phyloP scores from a whole-genome alignment of 2,329 filamentous ascomycete genomes.

The Cryphonectria carpinicola region DNA sequence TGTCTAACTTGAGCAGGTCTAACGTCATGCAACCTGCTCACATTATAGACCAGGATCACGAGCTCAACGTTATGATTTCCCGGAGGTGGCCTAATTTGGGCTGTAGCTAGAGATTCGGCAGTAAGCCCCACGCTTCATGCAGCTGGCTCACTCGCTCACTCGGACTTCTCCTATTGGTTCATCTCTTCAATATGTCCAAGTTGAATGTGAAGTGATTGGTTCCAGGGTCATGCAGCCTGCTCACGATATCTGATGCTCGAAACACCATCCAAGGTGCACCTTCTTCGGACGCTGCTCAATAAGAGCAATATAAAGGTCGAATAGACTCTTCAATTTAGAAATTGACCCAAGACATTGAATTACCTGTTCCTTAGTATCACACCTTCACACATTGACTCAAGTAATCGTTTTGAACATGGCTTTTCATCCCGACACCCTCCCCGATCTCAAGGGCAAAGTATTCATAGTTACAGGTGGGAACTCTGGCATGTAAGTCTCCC shows the following conservation, averaged over 20 bases:
- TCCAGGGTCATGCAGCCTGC: background rate
- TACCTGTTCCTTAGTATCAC: background rate
- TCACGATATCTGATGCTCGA: background rate
- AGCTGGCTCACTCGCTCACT: too few relatives aligned
- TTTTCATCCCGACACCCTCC: conserved; percentile 1
- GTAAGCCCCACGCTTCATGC: too few relatives aligned
- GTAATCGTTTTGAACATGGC: background rate
- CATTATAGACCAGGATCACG: background rate
- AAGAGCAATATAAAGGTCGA: background rate
- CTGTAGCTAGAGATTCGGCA: too few relatives aligned
- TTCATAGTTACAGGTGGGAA: background rate
- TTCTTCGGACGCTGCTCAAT: too few relatives aligned
- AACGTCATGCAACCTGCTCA: background rate
- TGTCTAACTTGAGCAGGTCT: background rate
- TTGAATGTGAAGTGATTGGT: background rate
- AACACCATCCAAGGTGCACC: background rate
- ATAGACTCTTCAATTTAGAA: background rate
- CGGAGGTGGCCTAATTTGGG: too few relatives aligned
- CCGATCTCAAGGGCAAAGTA: background rate
- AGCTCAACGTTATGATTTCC: background rate
- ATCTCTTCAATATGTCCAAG: background rate
- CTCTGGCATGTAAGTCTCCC: background rate
- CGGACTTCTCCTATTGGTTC: too few relatives aligned
- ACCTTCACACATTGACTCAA: background rate
- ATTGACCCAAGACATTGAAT: background rate